Percentiles rank a stretch among this genome's conserved stretches.
Evolutionary conservation across 169 alveolate species (phyloP).

Genomic region (Plasmodium malariae): DNA sequence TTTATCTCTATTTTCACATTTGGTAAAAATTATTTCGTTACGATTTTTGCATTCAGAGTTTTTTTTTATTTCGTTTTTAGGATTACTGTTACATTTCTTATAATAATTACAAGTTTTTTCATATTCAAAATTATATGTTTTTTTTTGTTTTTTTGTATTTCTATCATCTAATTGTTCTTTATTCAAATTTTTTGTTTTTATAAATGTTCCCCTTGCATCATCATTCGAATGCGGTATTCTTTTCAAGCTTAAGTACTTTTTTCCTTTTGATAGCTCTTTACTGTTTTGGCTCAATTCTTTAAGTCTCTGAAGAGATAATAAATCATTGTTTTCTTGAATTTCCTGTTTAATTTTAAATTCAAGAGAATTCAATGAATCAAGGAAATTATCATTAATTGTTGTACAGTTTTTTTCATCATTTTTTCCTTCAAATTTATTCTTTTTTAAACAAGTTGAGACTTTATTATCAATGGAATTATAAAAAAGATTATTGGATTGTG

Average conservation of each 20-base stretch:
- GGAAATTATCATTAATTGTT: neutral
- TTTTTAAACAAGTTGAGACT: constrained; percentile 7
- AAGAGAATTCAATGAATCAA: constrained; percentile 39
- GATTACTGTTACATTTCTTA: neutral
- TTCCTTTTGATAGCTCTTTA: neutral
- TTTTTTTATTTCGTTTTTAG: neutral
- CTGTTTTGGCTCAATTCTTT: neutral
- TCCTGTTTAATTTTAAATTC: constrained; percentile 64
- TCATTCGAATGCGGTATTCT: constrained; percentile 4
- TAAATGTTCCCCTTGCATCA: constrained; percentile 1
- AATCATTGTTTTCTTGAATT: constrained; percentile 50
- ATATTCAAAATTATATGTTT: neutral
- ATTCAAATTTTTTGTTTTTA: constrained; percentile 5
- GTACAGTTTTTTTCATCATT: constrained; percentile 9
- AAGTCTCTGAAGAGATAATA: constrained; percentile 9
- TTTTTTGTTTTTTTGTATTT: constrained; percentile 14
- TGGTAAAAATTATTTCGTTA: neutral
- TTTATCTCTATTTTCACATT: neutral
- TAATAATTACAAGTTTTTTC: neutral
- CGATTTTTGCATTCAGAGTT: neutral
- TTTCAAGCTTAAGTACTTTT: no score
- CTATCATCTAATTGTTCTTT: constrained; percentile 4
- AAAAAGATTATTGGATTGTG: constrained; percentile 21
- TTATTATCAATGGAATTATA: constrained; percentile 9
- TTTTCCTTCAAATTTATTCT: neutral